phyloP scores from a whole-genome alignment of 441 rosid genomes.

The Iberis amara region DNA sequence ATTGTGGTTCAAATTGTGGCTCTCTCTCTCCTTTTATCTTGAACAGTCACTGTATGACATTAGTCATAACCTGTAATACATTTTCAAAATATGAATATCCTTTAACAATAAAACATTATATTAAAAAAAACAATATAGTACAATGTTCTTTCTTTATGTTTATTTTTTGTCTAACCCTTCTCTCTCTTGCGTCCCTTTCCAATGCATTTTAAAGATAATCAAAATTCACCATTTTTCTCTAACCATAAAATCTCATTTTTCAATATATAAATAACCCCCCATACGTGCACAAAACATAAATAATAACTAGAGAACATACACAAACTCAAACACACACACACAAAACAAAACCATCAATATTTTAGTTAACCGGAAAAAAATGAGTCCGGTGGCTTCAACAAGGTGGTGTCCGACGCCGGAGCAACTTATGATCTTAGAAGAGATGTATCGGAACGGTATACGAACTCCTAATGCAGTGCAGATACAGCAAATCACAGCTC shows the following conservation, averaged over 20 bases:
- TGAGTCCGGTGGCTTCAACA: constrained; percentile 66
- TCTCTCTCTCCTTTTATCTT: too few species aligned
- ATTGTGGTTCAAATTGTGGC: too few species aligned
- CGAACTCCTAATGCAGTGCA: constrained; percentile 79
- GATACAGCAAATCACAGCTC: constrained; percentile 74
- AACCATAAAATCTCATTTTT: constrained; percentile 7
- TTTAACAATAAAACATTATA: too few species aligned
- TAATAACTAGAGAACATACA: not conserved
- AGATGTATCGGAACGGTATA: constrained; percentile 70
- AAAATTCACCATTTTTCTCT: constrained; percentile 15
- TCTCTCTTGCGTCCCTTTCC: constrained; percentile 33
- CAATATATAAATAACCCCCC: constrained; percentile 23
- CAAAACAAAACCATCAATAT: not conserved
- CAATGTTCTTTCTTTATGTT: constrained; percentile 31
- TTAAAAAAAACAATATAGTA: constrained; percentile 26
- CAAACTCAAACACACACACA: not conserved
- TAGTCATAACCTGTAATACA: too few species aligned
- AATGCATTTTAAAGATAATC: constrained; percentile 11
- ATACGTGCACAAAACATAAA: constrained; percentile 1
- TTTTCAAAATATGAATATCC: too few species aligned
- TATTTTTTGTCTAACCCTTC: constrained; percentile 28
- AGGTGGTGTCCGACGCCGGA: constrained; percentile 98
- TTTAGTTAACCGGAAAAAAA: too few species aligned
- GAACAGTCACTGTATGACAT: too few species aligned
- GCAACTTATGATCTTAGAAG: constrained; percentile 80